A percentile compares a stretch with the other conserved stretches of the same genome.
Conservation (phyloP, 805 yeast genomes). For the Blastobotrys mokoenaii region DNA sequence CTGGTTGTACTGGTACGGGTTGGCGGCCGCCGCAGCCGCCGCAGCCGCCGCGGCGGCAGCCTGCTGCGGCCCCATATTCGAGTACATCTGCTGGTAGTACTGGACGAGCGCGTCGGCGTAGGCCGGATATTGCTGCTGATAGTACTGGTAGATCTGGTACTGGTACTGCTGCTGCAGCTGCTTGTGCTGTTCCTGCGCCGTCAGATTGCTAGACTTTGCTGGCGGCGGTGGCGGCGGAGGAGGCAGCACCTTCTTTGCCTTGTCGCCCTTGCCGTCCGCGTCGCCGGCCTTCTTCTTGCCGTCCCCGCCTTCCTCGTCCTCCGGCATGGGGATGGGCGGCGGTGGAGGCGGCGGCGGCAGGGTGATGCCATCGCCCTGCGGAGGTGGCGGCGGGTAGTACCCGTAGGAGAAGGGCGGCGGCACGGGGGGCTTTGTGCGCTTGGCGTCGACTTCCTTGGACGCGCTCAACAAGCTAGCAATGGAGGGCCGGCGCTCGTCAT, state of each 20-base stretch:
- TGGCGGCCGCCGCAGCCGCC: not conserved
- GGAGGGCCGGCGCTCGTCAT: conserved; percentile 11
- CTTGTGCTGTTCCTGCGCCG: not conserved
- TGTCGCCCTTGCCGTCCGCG: not conserved
- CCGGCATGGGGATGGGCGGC: not conserved
- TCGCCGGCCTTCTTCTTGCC: not conserved
- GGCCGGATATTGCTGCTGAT: not conserved
- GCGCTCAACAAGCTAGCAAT: conserved; percentile 13
- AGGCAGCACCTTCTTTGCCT: conserved; percentile 2
- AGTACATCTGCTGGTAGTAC: no score
- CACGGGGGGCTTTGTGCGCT: not conserved
- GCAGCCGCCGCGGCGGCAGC: not conserved
- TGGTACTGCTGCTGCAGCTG: not conserved
- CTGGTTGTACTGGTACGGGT: not conserved
- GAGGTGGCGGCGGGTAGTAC: conserved; percentile 8
- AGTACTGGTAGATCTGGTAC: not conserved
- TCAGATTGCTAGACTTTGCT: not conserved
- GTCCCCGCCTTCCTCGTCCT: not conserved
- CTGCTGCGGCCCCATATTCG: no score
- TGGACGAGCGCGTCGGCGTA: not conserved
- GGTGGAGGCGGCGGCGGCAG: not conserved
- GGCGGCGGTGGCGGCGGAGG: not conserved
- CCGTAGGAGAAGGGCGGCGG: conserved; percentile 2
- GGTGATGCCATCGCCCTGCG: not conserved
- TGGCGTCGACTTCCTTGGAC: conserved; percentile 5